These are phyloP conservation scores for Tetrapisispora nanseiensis DNA, from an alignment of 805 yeast genomes.

Conservation along the genomic window DNA sequence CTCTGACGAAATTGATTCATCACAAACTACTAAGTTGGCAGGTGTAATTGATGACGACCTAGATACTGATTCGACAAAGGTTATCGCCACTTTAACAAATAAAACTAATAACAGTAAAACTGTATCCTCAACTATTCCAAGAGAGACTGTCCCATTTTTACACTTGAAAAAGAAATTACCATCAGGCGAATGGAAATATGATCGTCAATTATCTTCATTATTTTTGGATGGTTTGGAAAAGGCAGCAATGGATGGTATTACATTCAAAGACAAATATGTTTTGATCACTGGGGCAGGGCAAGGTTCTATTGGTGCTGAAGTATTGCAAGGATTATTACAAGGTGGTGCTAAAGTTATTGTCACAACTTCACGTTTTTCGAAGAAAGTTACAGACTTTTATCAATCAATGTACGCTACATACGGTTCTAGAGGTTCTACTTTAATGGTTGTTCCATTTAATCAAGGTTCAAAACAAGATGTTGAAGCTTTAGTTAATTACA, in stretches of 20 bases:
- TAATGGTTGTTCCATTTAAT: constrained; percentile 96
- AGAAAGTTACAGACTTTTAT: constrained; percentile 89
- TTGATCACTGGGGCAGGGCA: constrained; percentile 97
- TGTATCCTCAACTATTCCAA: constrained; percentile 63
- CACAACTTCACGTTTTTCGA: constrained; percentile 91
- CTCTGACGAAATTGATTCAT: constrained; percentile 60
- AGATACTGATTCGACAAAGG: constrained; percentile 52
- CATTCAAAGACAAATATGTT: constrained; percentile 81
- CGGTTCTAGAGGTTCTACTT: constrained; percentile 86
- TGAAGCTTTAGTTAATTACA: constrained; percentile 71
- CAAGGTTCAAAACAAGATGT: constrained; percentile 96
- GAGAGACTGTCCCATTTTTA: constrained; percentile 87
- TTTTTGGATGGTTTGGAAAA: constrained; percentile 86
- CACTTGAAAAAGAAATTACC: constrained; percentile 74
- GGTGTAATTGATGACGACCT: constrained; percentile 40
- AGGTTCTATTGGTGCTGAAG: constrained; percentile 97
- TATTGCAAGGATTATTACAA: constrained; percentile 84
- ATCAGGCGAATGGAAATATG: constrained; percentile 75
- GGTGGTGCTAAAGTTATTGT: constrained; percentile 98
- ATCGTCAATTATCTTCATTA: constrained; percentile 60
- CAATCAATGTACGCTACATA: constrained; percentile 85
- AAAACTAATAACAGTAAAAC: constrained; percentile 59
- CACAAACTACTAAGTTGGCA: constrained; percentile 49
- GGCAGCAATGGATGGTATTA: constrained; percentile 89
- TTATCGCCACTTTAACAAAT: constrained; percentile 76